phyloP scores from a whole-genome alignment of 495 filamentous ascomycete genomes.

The Penicillium desertorum region DNA sequence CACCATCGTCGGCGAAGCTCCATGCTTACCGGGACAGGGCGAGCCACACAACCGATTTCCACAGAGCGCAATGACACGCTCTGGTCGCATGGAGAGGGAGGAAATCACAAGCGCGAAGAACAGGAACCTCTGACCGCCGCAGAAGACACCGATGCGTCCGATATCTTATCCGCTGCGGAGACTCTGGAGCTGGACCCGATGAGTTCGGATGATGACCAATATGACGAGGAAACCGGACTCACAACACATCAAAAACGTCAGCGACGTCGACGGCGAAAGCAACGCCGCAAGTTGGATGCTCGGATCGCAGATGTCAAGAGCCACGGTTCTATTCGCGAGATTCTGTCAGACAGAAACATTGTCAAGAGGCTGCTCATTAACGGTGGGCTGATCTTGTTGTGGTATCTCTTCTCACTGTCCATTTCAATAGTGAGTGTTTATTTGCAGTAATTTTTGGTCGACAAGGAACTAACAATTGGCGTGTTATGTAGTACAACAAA shows the following conservation, averaged over 20 bases:
- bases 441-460: not conserved
- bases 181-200: constrained; percentile 59
- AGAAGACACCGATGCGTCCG: constrained; percentile 48
- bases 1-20: constrained; percentile 63
- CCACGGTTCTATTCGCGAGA: constrained; percentile 34
- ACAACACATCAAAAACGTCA: constrained; percentile 68
- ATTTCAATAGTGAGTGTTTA: constrained; percentile 80
- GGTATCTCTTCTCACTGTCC: constrained; percentile 92
- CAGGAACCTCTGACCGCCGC: constrained; percentile 34
- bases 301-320: constrained; percentile 58
- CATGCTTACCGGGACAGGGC: constrained; percentile 45
- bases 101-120: constrained; percentile 37
- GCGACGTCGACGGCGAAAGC: constrained; percentile 61
- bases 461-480: not conserved
- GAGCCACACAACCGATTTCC: constrained; percentile 40
- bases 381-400: constrained; percentile 72
- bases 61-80: constrained; percentile 47
- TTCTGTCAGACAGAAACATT: constrained; percentile 63
- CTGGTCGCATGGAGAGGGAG: constrained; percentile 31
- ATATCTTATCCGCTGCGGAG: constrained; percentile 50
- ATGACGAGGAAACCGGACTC: constrained; percentile 88
- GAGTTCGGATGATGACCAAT: constrained; percentile 68
- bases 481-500: constrained; percentile 83
- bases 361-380: constrained; percentile 69
- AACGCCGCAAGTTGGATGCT: constrained; percentile 71